Percentiles rank a stretch among this genome's conserved stretches.
Evolutionary conservation across 306 rosid genomes (phyloP).

Genomic region (Canavalia gladiata): DNA sequence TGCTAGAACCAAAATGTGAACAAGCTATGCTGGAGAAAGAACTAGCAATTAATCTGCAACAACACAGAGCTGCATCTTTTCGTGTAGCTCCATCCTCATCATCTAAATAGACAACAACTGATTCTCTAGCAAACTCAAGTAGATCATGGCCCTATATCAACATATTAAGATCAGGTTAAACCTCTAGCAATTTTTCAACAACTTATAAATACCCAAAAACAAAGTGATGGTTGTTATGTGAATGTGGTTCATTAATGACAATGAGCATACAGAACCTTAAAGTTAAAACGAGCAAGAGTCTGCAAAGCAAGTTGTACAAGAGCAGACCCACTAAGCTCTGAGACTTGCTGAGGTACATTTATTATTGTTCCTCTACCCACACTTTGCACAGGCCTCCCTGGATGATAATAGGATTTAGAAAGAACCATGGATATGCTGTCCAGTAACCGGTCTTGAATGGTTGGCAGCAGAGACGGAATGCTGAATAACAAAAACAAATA

Average conservation of each 20-base stretch:
- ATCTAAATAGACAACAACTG: conserved; percentile 91
- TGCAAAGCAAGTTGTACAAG: conserved; percentile 93
- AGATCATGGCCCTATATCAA: conserved; percentile 90
- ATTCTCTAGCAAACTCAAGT: conserved; percentile 94
- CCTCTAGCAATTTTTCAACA: conserved; percentile 30
- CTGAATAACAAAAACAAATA: conserved; percentile 54
- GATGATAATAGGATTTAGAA: conserved; percentile 80
- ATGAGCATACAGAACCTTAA: conserved; percentile 70
- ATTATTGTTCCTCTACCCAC: conserved; percentile 66
- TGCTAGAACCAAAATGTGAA: conserved; percentile 73
- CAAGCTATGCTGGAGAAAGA: conserved; percentile 75
- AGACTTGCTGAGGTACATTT: conserved; percentile 73
- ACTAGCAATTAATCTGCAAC: conserved; percentile 89
- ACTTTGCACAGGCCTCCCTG: conserved; percentile 68
- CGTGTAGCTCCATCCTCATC: conserved; percentile 95
- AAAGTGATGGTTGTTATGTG: conserved; percentile 12
- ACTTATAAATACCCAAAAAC: conserved; percentile 11
- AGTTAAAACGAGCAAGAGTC: conserved; percentile 93
- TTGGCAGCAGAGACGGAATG: conserved; percentile 88
- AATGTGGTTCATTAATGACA: conserved; percentile 34
- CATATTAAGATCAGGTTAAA: conserved; percentile 41
- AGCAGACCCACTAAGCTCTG: conserved; percentile 81
- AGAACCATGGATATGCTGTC: conserved; percentile 92
- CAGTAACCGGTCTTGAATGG: conserved; percentile 92
- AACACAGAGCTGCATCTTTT: conserved; percentile 95